Evolutionary conservation across 208 protist genomes (phyloP), one percentile per base, ranked within the genome.

Genomic region (Naegleria gruberi): DNA sequence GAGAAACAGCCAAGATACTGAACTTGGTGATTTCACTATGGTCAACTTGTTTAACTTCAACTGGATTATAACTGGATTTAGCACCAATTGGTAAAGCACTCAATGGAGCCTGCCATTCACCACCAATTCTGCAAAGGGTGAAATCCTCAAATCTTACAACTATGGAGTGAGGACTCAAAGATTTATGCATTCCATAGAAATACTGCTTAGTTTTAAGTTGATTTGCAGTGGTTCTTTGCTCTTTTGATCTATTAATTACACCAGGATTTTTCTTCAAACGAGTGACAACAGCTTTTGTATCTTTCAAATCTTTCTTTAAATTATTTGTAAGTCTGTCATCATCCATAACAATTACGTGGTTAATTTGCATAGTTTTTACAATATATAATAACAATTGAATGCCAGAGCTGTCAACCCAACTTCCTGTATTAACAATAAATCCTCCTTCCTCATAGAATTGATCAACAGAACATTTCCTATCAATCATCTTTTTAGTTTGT

Each of bases 391-490:
- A 65, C 30, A 88, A 40, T 30, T 88, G 34, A 65, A 73, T 42
- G 6, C 84, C 84, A 40, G 12, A 1, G 7, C 37, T 26, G 41
- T 88, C 84, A 43, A 88, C 34, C 84, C 84, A 88, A 17, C 44
- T 12, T 40, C 84, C 41, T 73, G 84, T 88, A 42, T 88, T 88
- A 1, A 65, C 45, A 87, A 87, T 87, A 55, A 55, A 87, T 41
- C 83, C 83, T 44, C 83, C 43, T 23, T 34, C 10, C 7, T 8
- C 12, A 4, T 57, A 87, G 4, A 44, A 15, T 55, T 15, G 41
- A 55, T 55, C 12, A 6, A 19, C 7, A 15, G 5, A 17, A 26
- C 12, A 42, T 65, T 57, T 37, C 34, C n/a, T 41, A 23, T 88
- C 37, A 7, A 65, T 65, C n/a, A 88, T 42, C 37, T 65, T 23